phyloP scores from a whole-genome alignment of 495 filamentous ascomycete genomes.

The Aspergillus wentii region DNA sequence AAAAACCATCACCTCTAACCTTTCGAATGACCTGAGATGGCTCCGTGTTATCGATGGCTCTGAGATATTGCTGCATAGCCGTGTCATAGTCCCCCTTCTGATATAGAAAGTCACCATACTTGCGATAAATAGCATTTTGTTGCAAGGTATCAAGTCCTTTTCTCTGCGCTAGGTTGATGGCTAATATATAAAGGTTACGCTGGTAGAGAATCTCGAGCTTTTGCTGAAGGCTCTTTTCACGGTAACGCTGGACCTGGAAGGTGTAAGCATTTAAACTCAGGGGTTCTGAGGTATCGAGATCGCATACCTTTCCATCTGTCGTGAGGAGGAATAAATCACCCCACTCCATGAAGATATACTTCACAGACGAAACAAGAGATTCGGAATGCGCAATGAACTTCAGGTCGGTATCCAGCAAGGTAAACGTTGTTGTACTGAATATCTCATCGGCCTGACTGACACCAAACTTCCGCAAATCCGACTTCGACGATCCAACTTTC shows the following conservation, averaged over 20 bases:
- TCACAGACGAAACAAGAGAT: conserved; percentile 70
- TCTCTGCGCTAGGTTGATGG: conserved; percentile 91
- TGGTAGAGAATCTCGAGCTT: conserved; percentile 92
- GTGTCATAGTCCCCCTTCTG: conserved; percentile 92
- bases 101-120: conserved; percentile 94
- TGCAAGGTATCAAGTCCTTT: conserved; percentile 69
- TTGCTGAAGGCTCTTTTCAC: conserved; percentile 85
- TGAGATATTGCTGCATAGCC: conserved; percentile 97
- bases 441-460: conserved; percentile 63
- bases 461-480: conserved; percentile 59
- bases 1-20: conserved; percentile 40
- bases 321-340: conserved; percentile 84
- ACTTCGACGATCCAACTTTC: conserved; percentile 47
- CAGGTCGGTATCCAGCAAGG: conserved; percentile 81
- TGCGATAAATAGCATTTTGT: conserved; percentile 87
- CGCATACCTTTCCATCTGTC: conserved; percentile 77
- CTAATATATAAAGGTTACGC: conserved; percentile 84
- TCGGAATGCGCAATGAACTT: conserved; percentile 91
- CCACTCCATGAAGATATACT: conserved; percentile 81
- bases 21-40: conserved; percentile 93
- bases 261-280: conserved; percentile 7
- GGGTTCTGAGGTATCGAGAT: not conserved
- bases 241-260: conserved; percentile 74
- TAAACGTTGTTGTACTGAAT: conserved; percentile 80
- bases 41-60: conserved; percentile 91